Conservation (phyloP, 108 stramenopile species). For the Nannochloropsis salina region DNA sequence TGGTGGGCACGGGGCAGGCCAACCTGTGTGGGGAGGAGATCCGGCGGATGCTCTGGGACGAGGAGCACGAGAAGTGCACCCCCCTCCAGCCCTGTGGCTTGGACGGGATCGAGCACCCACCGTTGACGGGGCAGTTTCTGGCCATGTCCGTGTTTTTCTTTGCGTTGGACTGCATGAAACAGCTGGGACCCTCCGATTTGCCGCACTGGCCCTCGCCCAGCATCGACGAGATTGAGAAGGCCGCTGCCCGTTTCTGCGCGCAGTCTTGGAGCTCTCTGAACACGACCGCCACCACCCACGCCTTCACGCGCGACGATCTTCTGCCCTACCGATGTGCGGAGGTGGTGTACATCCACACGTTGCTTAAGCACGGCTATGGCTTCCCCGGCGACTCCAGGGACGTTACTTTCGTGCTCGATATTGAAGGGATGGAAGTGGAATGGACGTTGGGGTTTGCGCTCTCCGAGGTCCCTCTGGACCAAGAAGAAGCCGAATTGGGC, state of each 20-base stretch:
- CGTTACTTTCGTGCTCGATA: slow-evolving; percentile 39
- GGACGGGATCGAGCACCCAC: slow-evolving; percentile 26
- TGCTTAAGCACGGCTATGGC: slow-evolving; percentile 44
- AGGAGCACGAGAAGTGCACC: slow-evolving; percentile 5
- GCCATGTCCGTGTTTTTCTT: slow-evolving; percentile 53
- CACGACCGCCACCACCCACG: background rate
- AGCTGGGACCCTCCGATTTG: slow-evolving; percentile 34
- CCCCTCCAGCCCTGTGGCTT: background rate
- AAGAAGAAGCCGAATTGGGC: background rate
- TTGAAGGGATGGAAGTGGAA: slow-evolving; percentile 45
- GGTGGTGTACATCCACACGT: slow-evolving; percentile 41
- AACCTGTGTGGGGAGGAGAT: slow-evolving; percentile 38
- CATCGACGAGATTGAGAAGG: slow-evolving; percentile 24
- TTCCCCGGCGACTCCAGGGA: slow-evolving; percentile 37
- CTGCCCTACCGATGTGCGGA: slow-evolving; percentile 40
- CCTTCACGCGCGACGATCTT: slow-evolving; percentile 25
- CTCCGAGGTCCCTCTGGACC: slow-evolving; percentile 21
- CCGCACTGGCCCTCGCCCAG: slow-evolving; percentile 29
- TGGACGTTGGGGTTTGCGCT: slow-evolving; percentile 33
- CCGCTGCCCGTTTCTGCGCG: slow-evolving; percentile 27
- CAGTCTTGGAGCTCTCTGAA: slow-evolving; percentile 23
- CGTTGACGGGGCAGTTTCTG: slow-evolving; percentile 35
- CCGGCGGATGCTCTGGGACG: slow-evolving; percentile 40
- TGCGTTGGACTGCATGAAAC: slow-evolving; percentile 49
- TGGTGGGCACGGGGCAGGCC: slow-evolving; percentile 44